Conservation (phyloP, 192 early-diverging fungal genomes). For the Borealophlyctis nickersoniae region DNA sequence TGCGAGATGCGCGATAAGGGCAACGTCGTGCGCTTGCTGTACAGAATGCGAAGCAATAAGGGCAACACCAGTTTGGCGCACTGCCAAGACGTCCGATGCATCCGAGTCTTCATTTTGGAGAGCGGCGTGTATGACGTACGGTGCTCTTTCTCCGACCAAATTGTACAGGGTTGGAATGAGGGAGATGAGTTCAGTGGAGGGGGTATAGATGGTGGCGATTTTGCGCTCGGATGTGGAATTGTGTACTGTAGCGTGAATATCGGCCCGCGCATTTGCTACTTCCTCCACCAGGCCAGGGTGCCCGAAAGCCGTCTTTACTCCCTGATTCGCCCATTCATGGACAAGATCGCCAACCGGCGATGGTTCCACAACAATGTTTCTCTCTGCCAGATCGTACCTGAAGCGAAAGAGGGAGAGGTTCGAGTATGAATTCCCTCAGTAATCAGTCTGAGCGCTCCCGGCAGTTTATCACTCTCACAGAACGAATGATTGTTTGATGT, state of each 20-base stretch:
- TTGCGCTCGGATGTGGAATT: background rate
- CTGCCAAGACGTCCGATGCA: conserved; percentile 62
- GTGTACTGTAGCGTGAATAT: conserved; percentile 11
- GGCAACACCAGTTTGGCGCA: conserved; percentile 70
- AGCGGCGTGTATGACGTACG: conserved; percentile 55
- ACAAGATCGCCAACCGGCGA: conserved; percentile 8
- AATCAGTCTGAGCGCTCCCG: too few species aligned
- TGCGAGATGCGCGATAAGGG: conserved; percentile 70
- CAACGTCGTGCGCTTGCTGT: conserved; percentile 80
- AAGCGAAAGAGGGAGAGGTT: too few species aligned
- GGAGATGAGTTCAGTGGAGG: conserved; percentile 28
- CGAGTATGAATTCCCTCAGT: too few species aligned
- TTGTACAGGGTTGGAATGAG: conserved; percentile 30
- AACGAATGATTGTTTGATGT: background rate
- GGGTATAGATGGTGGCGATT: conserved; percentile 14
- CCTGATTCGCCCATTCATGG: conserved; percentile 8
- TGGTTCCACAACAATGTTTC: conserved; percentile 1
- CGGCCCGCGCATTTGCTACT: conserved; percentile 22
- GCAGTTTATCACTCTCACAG: background rate
- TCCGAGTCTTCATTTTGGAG: conserved; percentile 33
- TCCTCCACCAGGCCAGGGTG: background rate
- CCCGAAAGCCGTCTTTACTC: conserved; percentile 14
- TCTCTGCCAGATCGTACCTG: conserved; percentile 21
- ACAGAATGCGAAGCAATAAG: conserved; percentile 69
- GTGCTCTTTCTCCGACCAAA: conserved; percentile 40